These are phyloP conservation scores for Pluteus cervinus DNA, from an alignment of 768 basidiomycete species.

Conservation along the genomic window DNA sequence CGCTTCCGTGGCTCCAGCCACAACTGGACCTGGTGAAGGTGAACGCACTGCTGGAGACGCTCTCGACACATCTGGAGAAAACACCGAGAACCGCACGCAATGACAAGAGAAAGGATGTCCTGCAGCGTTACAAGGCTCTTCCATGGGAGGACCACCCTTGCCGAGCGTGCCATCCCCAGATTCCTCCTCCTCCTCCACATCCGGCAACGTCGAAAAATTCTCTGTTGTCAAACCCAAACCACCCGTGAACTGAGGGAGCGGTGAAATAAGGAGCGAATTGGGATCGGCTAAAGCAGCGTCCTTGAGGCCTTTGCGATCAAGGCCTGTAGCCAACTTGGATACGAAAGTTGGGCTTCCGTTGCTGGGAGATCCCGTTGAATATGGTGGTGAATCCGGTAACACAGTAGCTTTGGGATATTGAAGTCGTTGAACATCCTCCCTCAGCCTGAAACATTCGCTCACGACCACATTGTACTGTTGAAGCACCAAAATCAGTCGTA, in stretches of 20 bases:
- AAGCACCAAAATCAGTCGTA: no score
- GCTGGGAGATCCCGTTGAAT: background rate
- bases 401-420: constrained; percentile 8
- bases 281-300: constrained; percentile 27
- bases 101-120: constrained; percentile 16
- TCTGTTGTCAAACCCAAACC: constrained; percentile 19
- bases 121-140: constrained; percentile 15
- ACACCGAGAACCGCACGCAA: constrained; percentile 6
- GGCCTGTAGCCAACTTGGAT: constrained; percentile 18
- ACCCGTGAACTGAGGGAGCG: constrained; percentile 35
- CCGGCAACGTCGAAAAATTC: constrained; percentile 28
- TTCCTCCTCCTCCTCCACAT: constrained; percentile 25
- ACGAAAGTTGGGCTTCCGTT: background rate
- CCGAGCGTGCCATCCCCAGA: constrained; percentile 13
- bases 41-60: no score
- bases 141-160: constrained; percentile 5
- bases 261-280: constrained; percentile 32
- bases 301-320: constrained; percentile 27
- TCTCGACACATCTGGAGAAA: constrained; percentile 3
- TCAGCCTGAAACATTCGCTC: constrained; percentile 22
- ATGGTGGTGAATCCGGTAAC: background rate
- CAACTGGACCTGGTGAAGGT: no score
- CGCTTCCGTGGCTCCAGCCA: no score
- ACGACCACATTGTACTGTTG: constrained; percentile 27
- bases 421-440: constrained; percentile 20